phyloP scores from a whole-genome alignment of 352 stramenopile genomes.

The Pythium myriotylum region DNA sequence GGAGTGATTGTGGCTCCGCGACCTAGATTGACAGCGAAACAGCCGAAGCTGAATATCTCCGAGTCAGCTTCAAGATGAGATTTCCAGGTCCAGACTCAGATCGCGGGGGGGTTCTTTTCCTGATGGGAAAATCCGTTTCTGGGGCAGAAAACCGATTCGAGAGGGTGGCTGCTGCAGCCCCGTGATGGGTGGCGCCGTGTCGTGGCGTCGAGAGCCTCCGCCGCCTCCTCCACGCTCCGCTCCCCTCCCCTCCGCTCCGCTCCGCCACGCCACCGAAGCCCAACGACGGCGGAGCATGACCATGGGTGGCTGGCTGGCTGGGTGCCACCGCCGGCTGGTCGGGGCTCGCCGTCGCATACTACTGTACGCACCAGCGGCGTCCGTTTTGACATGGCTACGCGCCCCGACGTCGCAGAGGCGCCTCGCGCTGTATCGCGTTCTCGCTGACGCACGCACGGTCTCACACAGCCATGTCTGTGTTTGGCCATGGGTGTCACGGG shows the following conservation, averaged over 20 bases:
- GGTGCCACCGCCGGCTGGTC: too few species aligned
- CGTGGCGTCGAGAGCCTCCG: constrained; percentile 1
- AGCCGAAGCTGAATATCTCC: neutral
- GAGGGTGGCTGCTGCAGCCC: neutral
- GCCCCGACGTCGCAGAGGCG: too few species aligned
- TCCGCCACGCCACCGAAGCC: neutral
- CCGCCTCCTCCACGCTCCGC: neutral
- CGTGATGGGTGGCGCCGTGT: constrained; percentile 7
- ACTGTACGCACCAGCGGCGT: too few species aligned
- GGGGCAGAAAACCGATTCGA: neutral
- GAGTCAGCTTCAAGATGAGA: neutral
- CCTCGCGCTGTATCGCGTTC: too few species aligned
- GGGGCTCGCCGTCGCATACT: too few species aligned
- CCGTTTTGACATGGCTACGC: too few species aligned
- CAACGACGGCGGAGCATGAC: too few species aligned
- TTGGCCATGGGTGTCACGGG: too few species aligned
- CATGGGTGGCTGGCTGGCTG: too few species aligned
- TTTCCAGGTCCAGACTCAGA: too few species aligned
- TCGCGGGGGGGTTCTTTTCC: neutral
- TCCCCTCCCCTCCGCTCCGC: constrained; percentile 13
- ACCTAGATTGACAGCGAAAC: neutral
- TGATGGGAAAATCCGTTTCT: neutral
- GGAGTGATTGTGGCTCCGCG: constrained; percentile 11
- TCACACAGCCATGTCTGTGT: too few species aligned
- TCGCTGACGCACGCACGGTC: too few species aligned